Percentiles rank a stretch among this genome's conserved stretches.
Conservation (phyloP, 805 yeast genomes). For the Wickerhamiella brachini region DNA sequence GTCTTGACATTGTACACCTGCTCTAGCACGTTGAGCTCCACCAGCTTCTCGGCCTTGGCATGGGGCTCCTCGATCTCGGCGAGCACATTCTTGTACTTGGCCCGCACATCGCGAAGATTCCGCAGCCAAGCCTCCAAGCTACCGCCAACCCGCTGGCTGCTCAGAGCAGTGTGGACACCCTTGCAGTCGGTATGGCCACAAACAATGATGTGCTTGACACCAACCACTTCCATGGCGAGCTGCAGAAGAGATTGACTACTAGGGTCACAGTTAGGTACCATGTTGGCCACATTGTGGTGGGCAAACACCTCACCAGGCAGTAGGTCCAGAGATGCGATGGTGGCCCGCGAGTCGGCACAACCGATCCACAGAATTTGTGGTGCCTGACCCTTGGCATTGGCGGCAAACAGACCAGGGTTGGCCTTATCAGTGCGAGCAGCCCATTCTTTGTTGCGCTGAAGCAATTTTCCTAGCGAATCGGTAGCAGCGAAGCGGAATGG, state of each 20-base stretch:
- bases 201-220: slow-evolving; percentile 66
- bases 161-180: slow-evolving; percentile 71
- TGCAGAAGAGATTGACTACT: slow-evolving; percentile 69
- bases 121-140: slow-evolving; percentile 59
- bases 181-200: slow-evolving; percentile 97
- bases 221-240: slow-evolving; percentile 73
- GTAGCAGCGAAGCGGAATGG: slow-evolving; percentile 23
- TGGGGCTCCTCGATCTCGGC: slow-evolving; percentile 36
- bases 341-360: slow-evolving; percentile 83
- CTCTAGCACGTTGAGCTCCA: slow-evolving; percentile 60
- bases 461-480: slow-evolving; percentile 24
- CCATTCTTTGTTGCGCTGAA: slow-evolving; percentile 33
- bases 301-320: slow-evolving; percentile 86
- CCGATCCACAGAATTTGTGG: slow-evolving; percentile 94
- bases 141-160: slow-evolving; percentile 50
- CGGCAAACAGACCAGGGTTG: slow-evolving; percentile 45
- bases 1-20: slow-evolving; percentile 52
- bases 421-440: slow-evolving; percentile 31
- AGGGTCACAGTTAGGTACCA: slow-evolving; percentile 52
- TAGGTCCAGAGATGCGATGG: slow-evolving; percentile 63
- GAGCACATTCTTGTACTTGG: slow-evolving; percentile 39
- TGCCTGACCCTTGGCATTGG: slow-evolving; percentile 69
- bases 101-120: slow-evolving; percentile 53
- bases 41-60: slow-evolving; percentile 45
- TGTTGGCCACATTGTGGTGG: slow-evolving; percentile 78